Evolutionary conservation across 2,329 filamentous ascomycete species (phyloP), one percentile per base, ranked within the genome.

Genomic region (Blastomyces silverae): DNA sequence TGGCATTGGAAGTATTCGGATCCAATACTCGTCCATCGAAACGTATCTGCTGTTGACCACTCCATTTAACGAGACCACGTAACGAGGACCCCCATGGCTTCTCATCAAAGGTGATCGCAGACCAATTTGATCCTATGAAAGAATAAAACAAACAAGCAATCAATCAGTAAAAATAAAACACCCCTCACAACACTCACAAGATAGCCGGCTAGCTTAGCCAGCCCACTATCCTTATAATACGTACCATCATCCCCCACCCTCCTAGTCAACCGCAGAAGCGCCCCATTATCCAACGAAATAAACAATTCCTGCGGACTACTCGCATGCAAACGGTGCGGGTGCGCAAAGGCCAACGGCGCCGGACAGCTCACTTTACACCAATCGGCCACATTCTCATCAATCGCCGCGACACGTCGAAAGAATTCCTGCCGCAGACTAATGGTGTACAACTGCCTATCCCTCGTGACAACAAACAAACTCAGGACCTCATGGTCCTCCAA

Each of bases 401-500:
- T 85, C 25, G 86, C 86, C 0, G 84, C 81, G 66, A 84, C 82
- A 74, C 87, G 87, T 66, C 87, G 84, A 75, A 97, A 96, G 73
- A 90, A 89, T 70, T 94, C 90, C 39, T 90, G 89, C 66, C 89
- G 87, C 61, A 99, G 78, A n/a, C 84, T 89, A 69, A 99, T 83
- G 15, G 90, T 92, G 78, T 92, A 92, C 22, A 99, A 82, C 68
- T 91, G 87, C 72, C 88, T 90, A n/a, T 84, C 81, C 67, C 87
- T 84, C 66, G 92, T 93, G 71, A 96, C 82, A 61, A 90, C 89
- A 76, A 92, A 95, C 55, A 92, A 84, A 70, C 85, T 89, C 62
- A 97, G 79, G 66, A 87, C 84, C 80, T 96, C 90, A 71, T 89
- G 88, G 66, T 91, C 89, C 67, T 87, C 82, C 7, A 87, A 83